Conservation (phyloP, 2,329 filamentous ascomycete genomes). For the Colletotrichum spinosum region DNA sequence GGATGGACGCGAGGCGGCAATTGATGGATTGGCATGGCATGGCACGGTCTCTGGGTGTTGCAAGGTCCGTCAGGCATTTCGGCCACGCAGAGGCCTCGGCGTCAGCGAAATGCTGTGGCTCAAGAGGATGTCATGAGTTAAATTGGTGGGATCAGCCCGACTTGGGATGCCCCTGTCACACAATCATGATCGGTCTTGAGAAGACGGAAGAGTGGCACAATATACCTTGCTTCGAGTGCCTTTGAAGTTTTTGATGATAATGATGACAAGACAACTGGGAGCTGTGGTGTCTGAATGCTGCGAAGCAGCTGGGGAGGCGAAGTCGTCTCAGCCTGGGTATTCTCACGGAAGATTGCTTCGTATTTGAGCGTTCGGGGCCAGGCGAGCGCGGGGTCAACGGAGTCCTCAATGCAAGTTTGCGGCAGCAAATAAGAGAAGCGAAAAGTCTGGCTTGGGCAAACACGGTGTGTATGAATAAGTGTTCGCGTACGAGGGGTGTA, state of each 20-base stretch:
- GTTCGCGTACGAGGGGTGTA: too few species aligned
- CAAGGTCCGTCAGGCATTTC: constrained; percentile 6
- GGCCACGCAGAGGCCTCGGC: constrained; percentile 6
- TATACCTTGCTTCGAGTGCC: constrained; percentile 25
- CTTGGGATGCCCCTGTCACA: constrained; percentile 26
- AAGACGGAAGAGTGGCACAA: background rate
- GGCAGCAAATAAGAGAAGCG: background rate
- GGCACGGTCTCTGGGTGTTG: constrained; percentile 9
- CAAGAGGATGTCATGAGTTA: constrained; percentile 22
- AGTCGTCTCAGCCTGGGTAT: background rate
- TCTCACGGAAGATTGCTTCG: too few species aligned
- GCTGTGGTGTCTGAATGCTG: background rate
- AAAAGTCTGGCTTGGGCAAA: too few species aligned
- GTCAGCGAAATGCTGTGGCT: constrained; percentile 16
- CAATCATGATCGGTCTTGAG: constrained; percentile 7
- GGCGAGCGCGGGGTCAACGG: background rate
- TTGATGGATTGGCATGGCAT: constrained; percentile 1
- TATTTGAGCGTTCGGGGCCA: constrained; percentile 26
- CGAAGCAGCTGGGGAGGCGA: background rate
- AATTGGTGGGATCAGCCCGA: constrained; percentile 25
- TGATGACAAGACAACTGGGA: constrained; percentile 8
- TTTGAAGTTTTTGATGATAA: constrained; percentile 1
- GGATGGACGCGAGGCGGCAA: background rate
- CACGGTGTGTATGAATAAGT: too few species aligned
- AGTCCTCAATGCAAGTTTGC: background rate